These are phyloP conservation scores for Pulveroboletus sp. DNA, from an alignment of 768 basidiomycete genomes.

Conservation along the genomic window DNA sequence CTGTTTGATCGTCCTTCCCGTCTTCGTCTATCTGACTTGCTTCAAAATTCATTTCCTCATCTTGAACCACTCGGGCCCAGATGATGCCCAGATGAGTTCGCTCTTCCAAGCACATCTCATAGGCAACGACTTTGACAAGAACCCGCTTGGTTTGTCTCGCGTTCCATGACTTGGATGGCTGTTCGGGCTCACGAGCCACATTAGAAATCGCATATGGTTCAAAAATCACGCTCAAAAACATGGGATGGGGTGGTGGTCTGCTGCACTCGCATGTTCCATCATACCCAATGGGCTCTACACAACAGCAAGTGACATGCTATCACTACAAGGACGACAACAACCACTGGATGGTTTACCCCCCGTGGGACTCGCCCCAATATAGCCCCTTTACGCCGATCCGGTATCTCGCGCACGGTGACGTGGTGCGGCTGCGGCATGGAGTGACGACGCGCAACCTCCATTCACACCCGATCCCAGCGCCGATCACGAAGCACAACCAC, in stretches of 20 bases:
- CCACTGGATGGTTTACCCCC: conserved; percentile 78
- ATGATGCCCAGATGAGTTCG: conserved; percentile 98
- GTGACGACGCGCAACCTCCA: conserved; percentile 90
- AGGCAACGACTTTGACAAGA: conserved; percentile 90
- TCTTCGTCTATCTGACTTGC: conserved; percentile 87
- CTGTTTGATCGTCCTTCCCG: conserved; percentile 86
- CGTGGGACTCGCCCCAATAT: conserved; percentile 72
- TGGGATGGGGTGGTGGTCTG: conserved; percentile 96
- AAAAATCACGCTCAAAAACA: conserved; percentile 90
- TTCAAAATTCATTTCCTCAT: conserved; percentile 98
- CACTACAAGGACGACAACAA: conserved; percentile 99
- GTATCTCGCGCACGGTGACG: conserved; percentile 74
- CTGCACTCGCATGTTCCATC: conserved; percentile 95
- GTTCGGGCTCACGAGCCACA: conserved; percentile 1
- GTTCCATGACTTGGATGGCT: not conserved
- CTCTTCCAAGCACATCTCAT: conserved; percentile 95
- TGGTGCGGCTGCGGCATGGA: conserved; percentile 76
- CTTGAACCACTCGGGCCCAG: conserved; percentile 91
- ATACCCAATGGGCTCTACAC: conserved; percentile 85
- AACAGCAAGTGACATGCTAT: conserved; percentile 98
- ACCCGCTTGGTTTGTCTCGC: conserved; percentile 70
- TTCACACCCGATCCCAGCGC: conserved; percentile 85
- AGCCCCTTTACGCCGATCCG: conserved; percentile 63
- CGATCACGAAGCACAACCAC: conserved; percentile 82
- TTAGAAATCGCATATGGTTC: conserved; percentile 88